Evolutionary conservation across 352 stramenopile genomes (phyloP).

Genomic region (Phytophthora cryptogea): DNA sequence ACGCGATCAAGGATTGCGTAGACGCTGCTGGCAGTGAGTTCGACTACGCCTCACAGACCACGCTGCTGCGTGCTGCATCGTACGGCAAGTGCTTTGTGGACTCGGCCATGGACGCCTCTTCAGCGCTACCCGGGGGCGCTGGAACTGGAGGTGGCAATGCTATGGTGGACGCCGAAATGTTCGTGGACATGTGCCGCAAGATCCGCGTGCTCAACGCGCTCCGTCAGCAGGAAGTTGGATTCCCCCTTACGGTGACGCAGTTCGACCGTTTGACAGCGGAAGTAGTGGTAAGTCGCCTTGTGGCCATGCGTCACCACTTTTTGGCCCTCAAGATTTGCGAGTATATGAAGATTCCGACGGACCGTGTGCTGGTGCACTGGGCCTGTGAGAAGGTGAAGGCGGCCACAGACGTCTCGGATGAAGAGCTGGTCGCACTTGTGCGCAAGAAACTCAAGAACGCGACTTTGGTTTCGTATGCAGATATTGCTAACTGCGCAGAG

Average conservation of each 20-base stretch:
- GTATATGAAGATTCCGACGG: slow-evolving; percentile 86
- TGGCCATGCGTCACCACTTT: slow-evolving; percentile 86
- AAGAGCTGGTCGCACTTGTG: slow-evolving; percentile 84
- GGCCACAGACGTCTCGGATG: slow-evolving; percentile 62
- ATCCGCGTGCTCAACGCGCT: slow-evolving; percentile 91
- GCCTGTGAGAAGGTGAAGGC: slow-evolving; percentile 90
- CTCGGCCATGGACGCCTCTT: slow-evolving; percentile 51
- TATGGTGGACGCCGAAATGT: slow-evolving; percentile 77
- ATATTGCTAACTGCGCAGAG: slow-evolving; percentile 85
- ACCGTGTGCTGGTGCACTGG: slow-evolving; percentile 91
- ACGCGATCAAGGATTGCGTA: slow-evolving; percentile 90
- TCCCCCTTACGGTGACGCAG: slow-evolving; percentile 81
- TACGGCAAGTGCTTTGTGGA: slow-evolving; percentile 92
- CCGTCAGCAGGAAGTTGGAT: slow-evolving; percentile 74
- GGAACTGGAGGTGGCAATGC: slow-evolving; percentile 25
- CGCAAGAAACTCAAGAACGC: slow-evolving; percentile 84
- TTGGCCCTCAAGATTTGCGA: slow-evolving; percentile 92
- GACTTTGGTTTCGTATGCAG: slow-evolving; percentile 79
- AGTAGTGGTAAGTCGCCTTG: slow-evolving; percentile 86
- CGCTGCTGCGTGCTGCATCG: slow-evolving; percentile 79
- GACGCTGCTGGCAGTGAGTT: slow-evolving; percentile 88
- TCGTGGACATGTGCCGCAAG: slow-evolving; percentile 90
- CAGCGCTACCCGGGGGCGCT: slow-evolving; percentile 22
- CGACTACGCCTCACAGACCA: slow-evolving; percentile 80
- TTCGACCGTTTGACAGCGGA: slow-evolving; percentile 85